phyloP scores from a whole-genome alignment of 805 yeast species.

The Kazachstania psychrophila region DNA sequence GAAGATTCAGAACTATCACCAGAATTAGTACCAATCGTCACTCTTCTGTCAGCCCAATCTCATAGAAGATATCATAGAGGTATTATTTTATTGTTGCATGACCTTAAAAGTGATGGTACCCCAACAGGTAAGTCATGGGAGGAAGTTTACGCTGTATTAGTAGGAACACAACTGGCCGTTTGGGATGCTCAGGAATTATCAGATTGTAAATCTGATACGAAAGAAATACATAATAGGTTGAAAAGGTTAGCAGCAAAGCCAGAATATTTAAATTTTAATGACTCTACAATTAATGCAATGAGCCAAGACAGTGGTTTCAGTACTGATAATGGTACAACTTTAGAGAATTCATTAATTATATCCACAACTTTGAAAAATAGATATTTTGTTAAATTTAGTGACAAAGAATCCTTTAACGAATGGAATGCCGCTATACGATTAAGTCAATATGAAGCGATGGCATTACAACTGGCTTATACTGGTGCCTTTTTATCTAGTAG shows the following conservation, averaged over 20 bases:
- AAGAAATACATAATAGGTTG: slow-evolving; percentile 26
- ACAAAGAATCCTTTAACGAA: slow-evolving; percentile 51
- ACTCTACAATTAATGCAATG: slow-evolving; percentile 73
- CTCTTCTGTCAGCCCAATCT: slow-evolving; percentile 61
- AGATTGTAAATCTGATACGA: slow-evolving; percentile 33
- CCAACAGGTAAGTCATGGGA: slow-evolving; percentile 81
- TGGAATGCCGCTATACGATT: slow-evolving; percentile 84
- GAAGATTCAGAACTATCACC: slow-evolving; percentile 25
- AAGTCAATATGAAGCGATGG: slow-evolving; percentile 67
- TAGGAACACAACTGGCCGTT: slow-evolving; percentile 84
- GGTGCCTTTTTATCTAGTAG: slow-evolving; percentile 86
- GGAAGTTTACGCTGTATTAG: slow-evolving; percentile 83
- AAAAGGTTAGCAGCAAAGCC: slow-evolving; percentile 60
- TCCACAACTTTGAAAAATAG: slow-evolving; percentile 89
- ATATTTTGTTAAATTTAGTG: slow-evolving; percentile 67
- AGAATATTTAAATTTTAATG: slow-evolving; percentile 80
- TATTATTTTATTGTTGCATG: slow-evolving; percentile 61
- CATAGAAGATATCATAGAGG: slow-evolving; percentile 72
- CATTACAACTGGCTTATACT: slow-evolving; percentile 90
- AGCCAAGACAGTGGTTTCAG: slow-evolving; percentile 56
- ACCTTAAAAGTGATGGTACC: slow-evolving; percentile 73
- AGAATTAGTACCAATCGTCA: slow-evolving; percentile 55
- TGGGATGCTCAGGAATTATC: slow-evolving; percentile 76
- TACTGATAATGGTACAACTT: slow-evolving; percentile 34
- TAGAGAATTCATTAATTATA: slow-evolving; percentile 68